A percentile compares a stretch with the other conserved stretches of the same genome.
phyloP scores from a whole-genome alignment of 2,329 filamentous ascomycete genomes.

The Sporothrix protearum region DNA sequence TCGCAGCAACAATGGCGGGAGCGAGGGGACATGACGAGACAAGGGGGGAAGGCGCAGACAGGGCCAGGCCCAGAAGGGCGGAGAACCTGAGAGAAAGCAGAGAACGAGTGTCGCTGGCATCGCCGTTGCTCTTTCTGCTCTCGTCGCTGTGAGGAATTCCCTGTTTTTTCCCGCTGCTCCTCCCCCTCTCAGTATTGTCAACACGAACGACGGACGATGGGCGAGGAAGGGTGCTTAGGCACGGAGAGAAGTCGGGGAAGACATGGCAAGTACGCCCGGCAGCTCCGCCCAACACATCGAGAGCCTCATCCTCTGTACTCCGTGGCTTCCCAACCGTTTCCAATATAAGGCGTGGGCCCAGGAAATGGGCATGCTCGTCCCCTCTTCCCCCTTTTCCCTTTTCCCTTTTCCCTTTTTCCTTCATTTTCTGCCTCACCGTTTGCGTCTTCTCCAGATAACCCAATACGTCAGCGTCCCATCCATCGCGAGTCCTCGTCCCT shows the following conservation, averaged over 20 bases:
- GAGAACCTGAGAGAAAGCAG: not conserved
- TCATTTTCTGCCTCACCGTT: not conserved
- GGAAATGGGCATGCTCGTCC: not conserved
- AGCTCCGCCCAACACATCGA: not conserved
- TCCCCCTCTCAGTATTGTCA: not conserved
- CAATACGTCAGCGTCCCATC: conserved; percentile 8
- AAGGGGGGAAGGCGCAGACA: not conserved
- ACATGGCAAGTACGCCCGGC: not conserved
- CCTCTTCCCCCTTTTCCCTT: not conserved
- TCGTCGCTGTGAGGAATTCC: not conserved
- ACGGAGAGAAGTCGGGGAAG: not conserved
- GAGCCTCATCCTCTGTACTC: not conserved
- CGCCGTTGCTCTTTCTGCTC: not conserved
- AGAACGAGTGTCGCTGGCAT: not conserved
- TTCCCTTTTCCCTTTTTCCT: not conserved
- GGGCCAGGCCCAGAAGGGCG: not conserved
- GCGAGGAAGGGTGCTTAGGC: not conserved
- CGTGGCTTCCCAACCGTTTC: not conserved
- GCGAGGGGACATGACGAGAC: not conserved
- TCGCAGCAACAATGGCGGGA: too few relatives aligned
- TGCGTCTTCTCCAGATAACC: not conserved
- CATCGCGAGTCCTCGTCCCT: not conserved
- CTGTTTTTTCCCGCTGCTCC: not conserved
- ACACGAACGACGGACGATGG: not conserved
- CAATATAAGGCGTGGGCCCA: not conserved